Base-by-base conservation (phyloP, 352 stramenopile genomes). In the Pythium dissotocum region DNA sequence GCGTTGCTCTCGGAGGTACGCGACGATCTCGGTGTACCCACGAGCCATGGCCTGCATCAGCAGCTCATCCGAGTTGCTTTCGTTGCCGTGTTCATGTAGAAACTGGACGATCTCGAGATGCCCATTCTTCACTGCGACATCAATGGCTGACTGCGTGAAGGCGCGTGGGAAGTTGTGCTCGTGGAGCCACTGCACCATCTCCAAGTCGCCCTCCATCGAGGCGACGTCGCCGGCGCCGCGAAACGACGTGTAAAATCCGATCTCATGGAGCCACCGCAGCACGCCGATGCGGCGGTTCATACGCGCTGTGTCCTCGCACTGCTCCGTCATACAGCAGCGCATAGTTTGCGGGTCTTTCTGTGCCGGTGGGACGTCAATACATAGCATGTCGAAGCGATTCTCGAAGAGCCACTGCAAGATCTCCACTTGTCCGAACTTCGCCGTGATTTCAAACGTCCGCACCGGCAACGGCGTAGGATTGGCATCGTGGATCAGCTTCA, bases 151-250 rank as follows among this genome's bases (percentile, higher is more conserved):
- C 1, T 52, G 26, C 7, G 52, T 63, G 48, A 68, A 65, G 2
- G 38, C 46, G 12, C 33, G 38, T 7, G 38, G 6, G 2, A 69
- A 28, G 18, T 30, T 46, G 9, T 35, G 46, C 2, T 55, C 26
- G 42, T 73, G 36, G 16, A 67, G 52, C 67, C 61, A 69, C 26
- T 60, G n/a, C 28, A 73, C 56, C 59, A 73, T 69, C 28, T 62
- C 61, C 4, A 67, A 21, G 26, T 73, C 40, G 9, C 61, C 49
- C 0, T 26, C 14, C 3, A 55, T 33, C 13, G 54, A 59, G 0
- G 66, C 66, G 8, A 46, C 38, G 59, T 72, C 59, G 21, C 59
- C 66, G 14, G 52, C 42, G 32, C 44, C 26, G 7, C 52, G 30
- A 26, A 72, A 38, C 4, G 62, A 32, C 12, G 36, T 13, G 1